Conservation (phyloP, 2,329 filamentous ascomycete genomes). For the Fonsecaea erecta region DNA sequence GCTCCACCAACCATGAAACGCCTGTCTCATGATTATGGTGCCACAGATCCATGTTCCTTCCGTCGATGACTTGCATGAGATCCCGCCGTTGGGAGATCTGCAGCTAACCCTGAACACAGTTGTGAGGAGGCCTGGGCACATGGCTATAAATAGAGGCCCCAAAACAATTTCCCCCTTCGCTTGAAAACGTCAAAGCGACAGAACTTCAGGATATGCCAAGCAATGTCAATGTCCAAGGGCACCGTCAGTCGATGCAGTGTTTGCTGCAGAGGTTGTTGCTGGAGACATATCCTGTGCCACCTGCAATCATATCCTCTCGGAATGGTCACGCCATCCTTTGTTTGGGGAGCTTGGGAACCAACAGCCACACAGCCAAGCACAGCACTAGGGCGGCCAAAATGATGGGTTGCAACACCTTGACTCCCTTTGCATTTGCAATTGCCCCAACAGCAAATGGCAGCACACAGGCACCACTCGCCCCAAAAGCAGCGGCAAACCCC, state of each 20-base stretch:
- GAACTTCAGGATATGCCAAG: not conserved
- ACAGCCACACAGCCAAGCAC: slow-evolving; percentile 31
- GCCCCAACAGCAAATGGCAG: slow-evolving; percentile 47
- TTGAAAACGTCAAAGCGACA: not conserved
- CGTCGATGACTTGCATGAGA: slow-evolving; percentile 17
- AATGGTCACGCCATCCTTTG: slow-evolving; percentile 29
- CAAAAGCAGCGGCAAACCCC: slow-evolving; percentile 69
- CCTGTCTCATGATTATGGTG: not conserved
- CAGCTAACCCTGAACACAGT: slow-evolving; percentile 5
- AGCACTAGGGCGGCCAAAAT: slow-evolving; percentile 46
- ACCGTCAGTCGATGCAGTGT: not conserved
- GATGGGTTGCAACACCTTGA: slow-evolving; percentile 62
- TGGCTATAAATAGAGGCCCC: not conserved
- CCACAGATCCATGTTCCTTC: not conserved
- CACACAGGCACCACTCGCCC: slow-evolving; percentile 65
- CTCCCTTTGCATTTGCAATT: slow-evolving; percentile 57
- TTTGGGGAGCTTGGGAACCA: slow-evolving; percentile 33
- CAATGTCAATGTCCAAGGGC: not conserved
- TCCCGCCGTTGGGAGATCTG: slow-evolving; percentile 13
- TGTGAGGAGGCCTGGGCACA: not conserved
- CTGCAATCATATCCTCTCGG: not conserved
- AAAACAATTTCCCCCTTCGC: not conserved
- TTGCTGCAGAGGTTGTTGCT: not conserved
- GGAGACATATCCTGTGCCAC: not conserved
- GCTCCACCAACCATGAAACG: not conserved